A percentile compares a stretch with the other conserved stretches of the same genome.
phyloP scores from a whole-genome alignment of 2,329 filamentous ascomycete genomes.

The Fusarium oligoseptatum region DNA sequence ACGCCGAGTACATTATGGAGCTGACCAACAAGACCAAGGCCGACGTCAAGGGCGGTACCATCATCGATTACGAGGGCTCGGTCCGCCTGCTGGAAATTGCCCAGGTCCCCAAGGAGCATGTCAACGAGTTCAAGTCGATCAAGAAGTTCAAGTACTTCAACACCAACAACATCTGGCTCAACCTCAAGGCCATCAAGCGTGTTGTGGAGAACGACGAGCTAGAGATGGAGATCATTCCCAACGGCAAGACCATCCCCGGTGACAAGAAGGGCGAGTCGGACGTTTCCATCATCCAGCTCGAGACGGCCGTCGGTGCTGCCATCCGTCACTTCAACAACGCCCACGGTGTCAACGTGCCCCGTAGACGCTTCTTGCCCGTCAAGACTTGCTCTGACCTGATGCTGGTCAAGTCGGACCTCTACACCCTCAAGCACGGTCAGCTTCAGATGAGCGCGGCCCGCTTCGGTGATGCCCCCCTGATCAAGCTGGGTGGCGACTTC shows the following conservation, averaged over 20 bases:
- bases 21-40: slow-evolving; percentile 99
- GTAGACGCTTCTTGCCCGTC: slow-evolving; percentile 97
- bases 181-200: slow-evolving; percentile 96
- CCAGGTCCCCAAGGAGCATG: slow-evolving; percentile 99
- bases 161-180: slow-evolving; percentile 99
- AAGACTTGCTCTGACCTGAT: slow-evolving; percentile 99
- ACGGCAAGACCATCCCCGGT: slow-evolving; percentile 97
- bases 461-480: slow-evolving; percentile 95
- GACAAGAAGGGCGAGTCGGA: slow-evolving; percentile 99
- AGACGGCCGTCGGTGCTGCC: slow-evolving; percentile 97
- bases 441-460: slow-evolving; percentile 96
- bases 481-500: slow-evolving; percentile 99
- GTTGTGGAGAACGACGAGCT: slow-evolving; percentile 99
- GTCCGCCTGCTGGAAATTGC: slow-evolving; percentile 98
- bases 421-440: slow-evolving; percentile 98
- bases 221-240: slow-evolving; percentile 99
- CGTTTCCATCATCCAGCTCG: slow-evolving; percentile 96
- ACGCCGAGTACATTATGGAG: slow-evolving; percentile 99
- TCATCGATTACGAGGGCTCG: slow-evolving; percentile 98
- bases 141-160: slow-evolving; percentile 99
- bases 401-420: slow-evolving; percentile 99
- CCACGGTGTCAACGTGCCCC: slow-evolving; percentile 98
- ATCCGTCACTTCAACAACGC: slow-evolving; percentile 99
- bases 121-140: slow-evolving; percentile 99
- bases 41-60: slow-evolving; percentile 99